Evolutionary conservation across 1,284 basidiomycete species (phyloP), one percentile per base, ranked within the genome.

Genomic region (Lignosus rhinocerotis): DNA sequence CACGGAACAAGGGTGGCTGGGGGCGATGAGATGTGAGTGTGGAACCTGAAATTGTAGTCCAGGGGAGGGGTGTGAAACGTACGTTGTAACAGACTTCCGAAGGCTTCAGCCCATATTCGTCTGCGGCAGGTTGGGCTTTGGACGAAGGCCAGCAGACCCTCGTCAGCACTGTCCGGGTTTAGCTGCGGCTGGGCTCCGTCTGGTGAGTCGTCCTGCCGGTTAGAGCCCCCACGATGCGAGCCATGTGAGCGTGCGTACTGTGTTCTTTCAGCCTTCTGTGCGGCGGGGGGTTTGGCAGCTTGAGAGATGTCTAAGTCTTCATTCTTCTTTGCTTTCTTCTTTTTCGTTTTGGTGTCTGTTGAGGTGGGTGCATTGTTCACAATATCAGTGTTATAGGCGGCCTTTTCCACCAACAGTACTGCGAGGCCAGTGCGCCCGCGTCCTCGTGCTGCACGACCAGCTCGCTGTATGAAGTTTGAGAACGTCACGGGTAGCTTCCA

Each of bases 401-500:
- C 56, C 1, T 50, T 60, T 46, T 69, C 68, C 0, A 67, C 69
- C 1, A 70, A 59, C 0, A 70, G 61, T 0, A 69, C 58, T 0
- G 67, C 68, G 1, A 69, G 21, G 0, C 66, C 69, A 0, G 4
- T 55, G 2, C 45, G 53, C 10, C 38, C 45, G 0, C 25, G 59
- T 3, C 55, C 63, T 0, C 68, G 55, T 8, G 69, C 69, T 0
- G 66, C 68, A 0, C 67, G 58, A 1, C 69, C 67, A 0, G 69
- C 66, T 2, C 66, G 64, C 44, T 71, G 70, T 1, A 70, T 52
- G 31, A 64, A 69, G 46, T 62, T 59, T 8, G 68, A 68, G 1
- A 69, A 38, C 4, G 64, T 66, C 5, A 50, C 38, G 0, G 69
- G 67, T 2, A 68, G 51, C 52, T 67, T 69, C 68, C 67, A 70